Conservation (phyloP, 805 yeast species). For the Zygosaccharomyces pseudorouxii region DNA sequence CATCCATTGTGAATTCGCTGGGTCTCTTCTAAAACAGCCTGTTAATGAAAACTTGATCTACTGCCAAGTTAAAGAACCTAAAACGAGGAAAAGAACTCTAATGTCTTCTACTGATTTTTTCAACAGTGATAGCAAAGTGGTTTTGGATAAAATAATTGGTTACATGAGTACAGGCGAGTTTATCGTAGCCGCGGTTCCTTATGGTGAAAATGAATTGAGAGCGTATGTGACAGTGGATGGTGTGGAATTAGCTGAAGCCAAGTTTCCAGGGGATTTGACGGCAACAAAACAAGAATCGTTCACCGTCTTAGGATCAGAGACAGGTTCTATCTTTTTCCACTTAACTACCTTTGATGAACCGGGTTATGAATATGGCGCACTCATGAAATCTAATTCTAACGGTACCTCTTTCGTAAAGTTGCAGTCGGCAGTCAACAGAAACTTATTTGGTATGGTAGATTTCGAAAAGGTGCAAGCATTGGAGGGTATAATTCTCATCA, state of each 20-base stretch:
- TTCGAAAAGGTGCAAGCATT: conserved; percentile 77
- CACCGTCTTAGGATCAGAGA: conserved; percentile 70
- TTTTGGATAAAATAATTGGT: conserved; percentile 62
- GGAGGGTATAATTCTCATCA: conserved; percentile 79
- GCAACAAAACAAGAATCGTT: conserved; percentile 64
- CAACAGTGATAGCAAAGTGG: conserved; percentile 34
- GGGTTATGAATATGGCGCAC: conserved; percentile 64
- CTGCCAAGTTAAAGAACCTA: conserved; percentile 50
- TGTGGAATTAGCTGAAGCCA: conserved; percentile 64
- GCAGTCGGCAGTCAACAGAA: conserved; percentile 68
- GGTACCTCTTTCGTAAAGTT: conserved; percentile 81
- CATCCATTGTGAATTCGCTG: conserved; percentile 63
- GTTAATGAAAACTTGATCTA: conserved; percentile 51
- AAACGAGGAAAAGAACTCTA: conserved; percentile 31
- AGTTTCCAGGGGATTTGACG: conserved; percentile 61
- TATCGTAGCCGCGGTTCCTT: conserved; percentile 63
- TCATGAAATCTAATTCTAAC: conserved; percentile 83
- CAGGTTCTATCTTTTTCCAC: conserved; percentile 74
- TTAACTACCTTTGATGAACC: conserved; percentile 57
- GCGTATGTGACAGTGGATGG: conserved; percentile 84
- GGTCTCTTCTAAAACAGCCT: conserved; percentile 43
- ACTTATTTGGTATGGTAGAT: conserved; percentile 72
- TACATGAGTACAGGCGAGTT: conserved; percentile 68
- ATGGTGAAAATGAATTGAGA: conserved; percentile 48
- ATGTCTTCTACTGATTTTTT: conserved; percentile 55